phyloP scores from a whole-genome alignment of 768 basidiomycete species.

The Boletus tomentosulus region DNA sequence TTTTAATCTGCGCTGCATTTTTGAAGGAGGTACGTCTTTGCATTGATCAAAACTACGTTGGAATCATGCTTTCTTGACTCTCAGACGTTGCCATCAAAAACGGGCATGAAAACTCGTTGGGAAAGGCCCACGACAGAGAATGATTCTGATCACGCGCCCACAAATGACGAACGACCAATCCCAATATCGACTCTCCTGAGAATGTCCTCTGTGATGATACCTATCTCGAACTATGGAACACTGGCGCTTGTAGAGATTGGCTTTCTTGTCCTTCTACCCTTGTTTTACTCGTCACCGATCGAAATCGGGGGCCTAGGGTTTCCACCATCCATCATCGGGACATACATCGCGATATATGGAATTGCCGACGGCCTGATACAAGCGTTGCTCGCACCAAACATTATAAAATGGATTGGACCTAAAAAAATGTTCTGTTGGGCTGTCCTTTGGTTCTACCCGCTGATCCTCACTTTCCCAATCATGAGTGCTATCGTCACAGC shows the following conservation, averaged over 20 bases:
- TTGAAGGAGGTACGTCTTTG: constrained; percentile 28
- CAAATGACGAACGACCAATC: constrained; percentile 4
- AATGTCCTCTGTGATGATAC: constrained; percentile 33
- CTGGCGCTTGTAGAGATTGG: constrained; percentile 41
- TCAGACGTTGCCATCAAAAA: constrained; percentile 25
- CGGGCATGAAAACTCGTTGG: not conserved
- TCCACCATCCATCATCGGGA: constrained; percentile 39
- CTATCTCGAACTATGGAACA: constrained; percentile 38
- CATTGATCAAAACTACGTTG: not conserved
- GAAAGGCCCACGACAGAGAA: not conserved
- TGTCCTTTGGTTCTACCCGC: constrained; percentile 33
- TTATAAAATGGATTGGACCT: constrained; percentile 38
- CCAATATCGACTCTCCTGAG: constrained; percentile 33
- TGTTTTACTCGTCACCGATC: constrained; percentile 45
- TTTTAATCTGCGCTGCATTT: constrained; percentile 17
- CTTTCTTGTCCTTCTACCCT: constrained; percentile 37
- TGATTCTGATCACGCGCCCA: not conserved
- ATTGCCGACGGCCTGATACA: constrained; percentile 40
- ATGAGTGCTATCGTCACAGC: constrained; percentile 37
- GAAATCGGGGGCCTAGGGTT: too few species aligned
- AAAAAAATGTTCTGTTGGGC: constrained; percentile 35
- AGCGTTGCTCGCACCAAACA: constrained; percentile 34
- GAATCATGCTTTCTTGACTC: not conserved
- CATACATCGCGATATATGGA: constrained; percentile 34
- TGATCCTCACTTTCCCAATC: constrained; percentile 39